Base-by-base conservation (phyloP, 257 asterid genomes). In the Solanum pimpinellifolium region DNA sequence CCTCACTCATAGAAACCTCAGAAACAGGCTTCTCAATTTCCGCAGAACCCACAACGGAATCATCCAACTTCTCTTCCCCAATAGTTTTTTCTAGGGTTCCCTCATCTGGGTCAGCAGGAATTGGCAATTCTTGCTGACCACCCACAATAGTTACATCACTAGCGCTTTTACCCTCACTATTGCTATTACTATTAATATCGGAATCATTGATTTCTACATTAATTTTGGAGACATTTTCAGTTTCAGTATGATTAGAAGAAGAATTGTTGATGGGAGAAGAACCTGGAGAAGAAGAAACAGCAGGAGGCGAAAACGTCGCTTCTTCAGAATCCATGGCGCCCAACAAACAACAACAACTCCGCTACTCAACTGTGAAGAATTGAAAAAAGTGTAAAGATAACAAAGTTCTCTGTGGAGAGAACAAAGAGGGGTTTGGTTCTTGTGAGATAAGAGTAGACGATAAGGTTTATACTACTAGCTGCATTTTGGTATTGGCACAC, bases 1-100 rank as follows among this genome's bases (percentile, higher is more conserved):
- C 92, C 88, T 88, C 94, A 65, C 62, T 87, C 52, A 52, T 91
- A 27, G 66, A 68, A 47, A 86, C 88, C 88, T 83, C 93, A 16
- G 91, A 83, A 80, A 85, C 84, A 15, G 87, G 91, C 85, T 86
- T 81, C 59, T 86, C 92, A 75, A 83, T 39, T 27, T 88, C 84
- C 41, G 84, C 84, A 77, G 83, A 77, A 77, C 29, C 49, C 81
- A 18, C 27, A 2, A 37, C 41, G 29, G 81, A 37, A 73, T 44
- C 84, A 44, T 9, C 46, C 18, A 21, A 18, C 42, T 80, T 0
- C 84, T 46, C 66, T 15, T 27, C 68, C 27, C 15, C 42, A 80
- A 46, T 16, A 6, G 69, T 47, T 49, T 80, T 80, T 47, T 18
- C 69, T 47, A 49, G 29, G 41, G 25, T 49, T 80, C n/a, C 62